A percentile compares a stretch with the other conserved stretches of the same genome.
phyloP scores from a whole-genome alignment of 2,329 filamentous ascomycete species.

The Fusarium coicis region DNA sequence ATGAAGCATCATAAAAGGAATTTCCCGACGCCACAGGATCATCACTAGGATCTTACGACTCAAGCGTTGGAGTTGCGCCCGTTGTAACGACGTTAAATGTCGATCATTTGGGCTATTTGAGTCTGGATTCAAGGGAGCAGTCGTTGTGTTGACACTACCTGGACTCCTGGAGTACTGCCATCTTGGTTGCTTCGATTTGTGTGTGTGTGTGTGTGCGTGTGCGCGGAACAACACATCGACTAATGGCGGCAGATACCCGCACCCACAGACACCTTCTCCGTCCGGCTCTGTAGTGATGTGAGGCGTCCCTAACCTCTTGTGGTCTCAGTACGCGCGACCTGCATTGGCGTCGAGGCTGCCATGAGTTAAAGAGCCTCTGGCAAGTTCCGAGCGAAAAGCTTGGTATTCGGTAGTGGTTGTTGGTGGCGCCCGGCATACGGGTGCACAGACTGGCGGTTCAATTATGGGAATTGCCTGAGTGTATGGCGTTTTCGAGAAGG shows the following conservation, averaged over 20 bases:
- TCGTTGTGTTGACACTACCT: conserved; percentile 4
- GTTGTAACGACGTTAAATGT: background rate
- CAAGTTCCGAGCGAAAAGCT: conserved; percentile 31
- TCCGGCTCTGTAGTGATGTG: background rate
- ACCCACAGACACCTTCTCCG: background rate
- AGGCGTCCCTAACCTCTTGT: conserved; percentile 8
- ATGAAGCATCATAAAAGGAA: conserved; percentile 18
- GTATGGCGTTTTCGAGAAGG: conserved; percentile 19
- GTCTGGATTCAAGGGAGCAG: background rate
- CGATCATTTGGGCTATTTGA: background rate
- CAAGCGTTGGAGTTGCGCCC: background rate
- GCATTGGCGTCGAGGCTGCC: background rate
- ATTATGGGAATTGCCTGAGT: background rate
- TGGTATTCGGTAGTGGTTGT: conserved; percentile 29
- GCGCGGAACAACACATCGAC: background rate
- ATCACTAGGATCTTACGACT: background rate
- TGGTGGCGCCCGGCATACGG: conserved; percentile 19
- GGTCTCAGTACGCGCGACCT: background rate
- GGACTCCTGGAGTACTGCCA: background rate
- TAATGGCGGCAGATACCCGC: background rate
- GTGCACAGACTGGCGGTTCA: background rate
- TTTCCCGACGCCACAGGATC: conserved; percentile 3
- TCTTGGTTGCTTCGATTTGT: background rate
- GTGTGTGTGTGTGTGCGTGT: background rate
- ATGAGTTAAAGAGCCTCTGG: conserved; percentile 8